Conservation (phyloP, 2,329 filamentous ascomycete species). For the Colletotrichum viniferum region DNA sequence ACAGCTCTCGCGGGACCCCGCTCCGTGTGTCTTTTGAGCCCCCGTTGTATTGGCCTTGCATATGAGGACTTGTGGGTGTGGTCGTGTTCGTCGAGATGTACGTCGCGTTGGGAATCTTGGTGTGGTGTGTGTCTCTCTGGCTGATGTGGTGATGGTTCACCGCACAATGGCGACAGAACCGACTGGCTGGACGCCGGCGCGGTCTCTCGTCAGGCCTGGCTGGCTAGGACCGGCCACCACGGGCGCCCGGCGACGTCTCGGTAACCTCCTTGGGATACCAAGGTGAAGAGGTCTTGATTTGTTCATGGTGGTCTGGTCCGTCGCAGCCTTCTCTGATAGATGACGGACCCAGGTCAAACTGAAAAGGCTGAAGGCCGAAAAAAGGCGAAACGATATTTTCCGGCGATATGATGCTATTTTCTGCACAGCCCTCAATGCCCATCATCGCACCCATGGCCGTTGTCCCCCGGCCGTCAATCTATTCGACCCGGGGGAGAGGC, state of each 20-base stretch:
- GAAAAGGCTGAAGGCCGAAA: not conserved
- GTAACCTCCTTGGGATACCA: not conserved
- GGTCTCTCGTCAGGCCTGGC: not conserved
- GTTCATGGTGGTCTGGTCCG: not conserved
- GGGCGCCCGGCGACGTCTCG: not conserved
- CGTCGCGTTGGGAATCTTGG: not conserved
- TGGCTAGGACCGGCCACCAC: not conserved
- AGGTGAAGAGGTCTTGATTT: not conserved
- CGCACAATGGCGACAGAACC: not conserved
- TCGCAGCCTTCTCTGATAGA: conserved; percentile 13
- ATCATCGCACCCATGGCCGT: not conserved
- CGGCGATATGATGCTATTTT: conserved; percentile 13
- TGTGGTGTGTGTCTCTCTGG: not conserved
- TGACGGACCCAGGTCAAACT: not conserved
- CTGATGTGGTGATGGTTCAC: not conserved
- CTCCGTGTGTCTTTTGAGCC: not conserved
- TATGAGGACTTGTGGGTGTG: not conserved
- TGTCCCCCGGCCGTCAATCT: not conserved
- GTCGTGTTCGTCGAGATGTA: not conserved
- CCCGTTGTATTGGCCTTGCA: not conserved
- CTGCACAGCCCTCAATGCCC: not conserved
- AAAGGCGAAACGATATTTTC: conserved; percentile 1
- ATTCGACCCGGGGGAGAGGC: not conserved
- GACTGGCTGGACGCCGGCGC: conserved; percentile 3
- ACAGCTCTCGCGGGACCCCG: not conserved